Evolutionary conservation across 1,284 basidiomycete genomes (phyloP), one percentile per base, ranked within the genome.

Genomic region (Apiotrichum veenhuisii): DNA sequence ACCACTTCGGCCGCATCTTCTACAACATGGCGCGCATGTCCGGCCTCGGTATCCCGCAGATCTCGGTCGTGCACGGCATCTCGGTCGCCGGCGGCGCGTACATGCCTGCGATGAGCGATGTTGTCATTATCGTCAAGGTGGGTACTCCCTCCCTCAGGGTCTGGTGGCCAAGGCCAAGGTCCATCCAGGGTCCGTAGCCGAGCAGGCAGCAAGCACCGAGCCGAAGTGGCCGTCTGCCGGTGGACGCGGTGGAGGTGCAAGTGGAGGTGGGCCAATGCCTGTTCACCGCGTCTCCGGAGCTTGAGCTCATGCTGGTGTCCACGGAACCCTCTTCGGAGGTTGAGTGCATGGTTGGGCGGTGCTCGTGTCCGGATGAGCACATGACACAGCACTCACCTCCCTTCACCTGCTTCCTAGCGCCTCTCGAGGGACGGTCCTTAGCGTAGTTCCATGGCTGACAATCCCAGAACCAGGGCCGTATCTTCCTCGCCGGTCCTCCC

Each of bases 1-100:
- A 95, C 67, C 91, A 97, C 75, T 97, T 97, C 71, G 93, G 93
- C 11, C 83, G 92, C 15, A 96, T 97, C 72, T 97, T 97, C 77
- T 96, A 93, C 75, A 96, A 97, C 71, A 96, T 95, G 91, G 91
- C 88, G 59, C 57, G 78, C 64, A 65, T 95, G 87, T 93, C 89
- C 49, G 89, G 89, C 0, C 80, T 90, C 1, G 86, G 88, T 3
- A 91, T 96, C 42, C 91, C 92, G 0, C 92, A 97, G 76, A 87
- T 97, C 68, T 87, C 90, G 27, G 85, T 93, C 20, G 91, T 96
- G 3, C 93, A 96, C 69, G 93, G 93, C 20, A 96, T 96, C 70
- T 91, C 88, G 45, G 92, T 97, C 20, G 93, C 93, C 3, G 81
- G 81, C 38, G 73, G 74, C 38, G 74, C 74, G 83, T 96, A 97